phyloP scores from a whole-genome alignment of 2,329 filamentous ascomycete genomes.

The Fusarium sp. region DNA sequence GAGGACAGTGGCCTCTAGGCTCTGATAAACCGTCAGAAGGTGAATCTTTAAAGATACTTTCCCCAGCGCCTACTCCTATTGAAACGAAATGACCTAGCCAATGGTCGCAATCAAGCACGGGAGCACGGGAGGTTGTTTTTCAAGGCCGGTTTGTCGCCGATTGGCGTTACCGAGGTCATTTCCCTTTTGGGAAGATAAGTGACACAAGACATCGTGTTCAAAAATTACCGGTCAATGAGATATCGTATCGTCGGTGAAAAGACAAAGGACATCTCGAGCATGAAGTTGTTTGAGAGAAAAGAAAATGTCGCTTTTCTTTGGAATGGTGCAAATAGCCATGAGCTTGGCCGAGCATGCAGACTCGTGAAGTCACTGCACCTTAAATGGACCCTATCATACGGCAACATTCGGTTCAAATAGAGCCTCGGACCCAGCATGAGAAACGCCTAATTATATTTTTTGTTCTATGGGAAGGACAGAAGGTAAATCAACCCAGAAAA shows the following conservation, averaged over 20 bases:
- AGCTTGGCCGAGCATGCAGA: neutral
- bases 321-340: neutral
- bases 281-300: neutral
- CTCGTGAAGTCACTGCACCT: neutral
- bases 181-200: neutral
- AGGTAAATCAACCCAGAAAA: too few relatives aligned
- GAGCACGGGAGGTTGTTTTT: neutral
- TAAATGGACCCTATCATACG: neutral
- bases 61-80: neutral
- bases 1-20: neutral
- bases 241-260: neutral
- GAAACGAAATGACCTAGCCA: neutral
- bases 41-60: neutral
- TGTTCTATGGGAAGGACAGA: neutral
- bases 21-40: too few relatives aligned
- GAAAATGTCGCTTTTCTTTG: neutral
- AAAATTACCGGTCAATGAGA: neutral
- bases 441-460: neutral
- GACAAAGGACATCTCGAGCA: neutral
- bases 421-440: neutral
- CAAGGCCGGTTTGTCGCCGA: neutral
- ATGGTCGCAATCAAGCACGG: neutral
- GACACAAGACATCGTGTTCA: neutral
- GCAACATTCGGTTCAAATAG: neutral
- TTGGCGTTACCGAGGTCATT: slow-evolving; percentile 31